These are phyloP conservation scores for Syzygium jambos DNA, from an alignment of 345 rosid species.

Conservation along the genomic window DNA sequence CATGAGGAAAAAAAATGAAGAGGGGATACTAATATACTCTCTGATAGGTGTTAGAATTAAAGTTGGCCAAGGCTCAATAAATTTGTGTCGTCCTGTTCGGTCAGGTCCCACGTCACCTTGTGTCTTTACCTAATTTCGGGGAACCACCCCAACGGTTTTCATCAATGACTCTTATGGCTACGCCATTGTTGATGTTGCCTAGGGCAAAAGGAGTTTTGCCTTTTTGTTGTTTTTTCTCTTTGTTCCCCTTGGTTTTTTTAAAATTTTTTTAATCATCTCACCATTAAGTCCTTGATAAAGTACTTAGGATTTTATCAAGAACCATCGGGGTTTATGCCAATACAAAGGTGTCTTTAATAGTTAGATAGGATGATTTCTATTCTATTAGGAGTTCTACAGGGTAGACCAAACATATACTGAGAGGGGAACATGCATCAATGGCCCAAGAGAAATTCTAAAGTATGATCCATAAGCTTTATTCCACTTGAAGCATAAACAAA, in stretches of 20 bases:
- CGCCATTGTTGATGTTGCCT: background rate
- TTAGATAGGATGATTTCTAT: background rate
- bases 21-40: background rate
- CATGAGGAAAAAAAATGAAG: background rate
- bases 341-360: background rate
- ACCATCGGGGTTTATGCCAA: background rate
- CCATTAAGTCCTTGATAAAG: background rate
- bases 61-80: background rate
- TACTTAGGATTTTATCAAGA: background rate
- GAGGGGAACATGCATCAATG: background rate
- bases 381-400: background rate
- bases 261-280: background rate
- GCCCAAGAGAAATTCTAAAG: background rate
- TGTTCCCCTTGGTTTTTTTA: background rate
- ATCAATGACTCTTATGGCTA: no score
- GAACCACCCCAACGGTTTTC: background rate
- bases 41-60: background rate
- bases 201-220: background rate
- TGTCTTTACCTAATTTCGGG: no score
- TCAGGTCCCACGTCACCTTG: no score
- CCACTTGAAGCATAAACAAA: background rate
- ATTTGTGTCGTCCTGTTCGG: no score
- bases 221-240: background rate
- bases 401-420: background rate
- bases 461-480: background rate